These are phyloP conservation scores for Kalanchoe fedtschenkoi DNA, from an alignment of 164 flowering plant genomes.

Conservation along the genomic window DNA sequence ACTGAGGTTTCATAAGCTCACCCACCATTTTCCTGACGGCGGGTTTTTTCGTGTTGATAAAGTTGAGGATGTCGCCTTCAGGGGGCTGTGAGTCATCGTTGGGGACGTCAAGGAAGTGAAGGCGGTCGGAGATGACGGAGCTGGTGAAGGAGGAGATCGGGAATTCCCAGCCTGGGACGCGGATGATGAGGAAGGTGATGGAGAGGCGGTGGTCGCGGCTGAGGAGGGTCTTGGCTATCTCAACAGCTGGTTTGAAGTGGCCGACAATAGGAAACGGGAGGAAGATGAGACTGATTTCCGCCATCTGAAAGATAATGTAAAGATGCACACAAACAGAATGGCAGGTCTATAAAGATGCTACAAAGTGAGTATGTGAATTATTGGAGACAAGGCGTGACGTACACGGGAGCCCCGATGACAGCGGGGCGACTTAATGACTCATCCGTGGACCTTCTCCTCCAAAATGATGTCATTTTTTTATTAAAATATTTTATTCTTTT, in stretches of 20 bases:
- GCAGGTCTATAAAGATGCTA: background rate
- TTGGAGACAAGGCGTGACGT: no score
- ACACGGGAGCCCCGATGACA: no score
- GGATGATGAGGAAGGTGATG: conserved; percentile 6
- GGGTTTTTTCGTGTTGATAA: background rate
- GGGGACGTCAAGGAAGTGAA: conserved; percentile 1
- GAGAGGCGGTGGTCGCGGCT: background rate
- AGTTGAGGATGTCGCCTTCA: background rate
- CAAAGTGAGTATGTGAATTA: no score
- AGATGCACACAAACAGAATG: background rate
- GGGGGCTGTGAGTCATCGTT: background rate
- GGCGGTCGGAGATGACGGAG: background rate
- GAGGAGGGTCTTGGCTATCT: background rate
- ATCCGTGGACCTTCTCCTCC: no score
- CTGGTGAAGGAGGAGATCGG: background rate
- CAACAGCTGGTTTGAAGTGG: background rate
- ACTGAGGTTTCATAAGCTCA: background rate
- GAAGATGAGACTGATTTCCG: conserved; percentile 9
- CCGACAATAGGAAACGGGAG: background rate
- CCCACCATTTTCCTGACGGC: background rate
- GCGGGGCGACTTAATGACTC: no score
- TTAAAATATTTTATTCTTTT: no score
- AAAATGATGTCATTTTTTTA: no score
- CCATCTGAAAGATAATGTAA: background rate
- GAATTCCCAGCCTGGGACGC: background rate